These are phyloP conservation scores for Pisolithus sp. DNA, from an alignment of 768 basidiomycete genomes.

Conservation along the genomic window DNA sequence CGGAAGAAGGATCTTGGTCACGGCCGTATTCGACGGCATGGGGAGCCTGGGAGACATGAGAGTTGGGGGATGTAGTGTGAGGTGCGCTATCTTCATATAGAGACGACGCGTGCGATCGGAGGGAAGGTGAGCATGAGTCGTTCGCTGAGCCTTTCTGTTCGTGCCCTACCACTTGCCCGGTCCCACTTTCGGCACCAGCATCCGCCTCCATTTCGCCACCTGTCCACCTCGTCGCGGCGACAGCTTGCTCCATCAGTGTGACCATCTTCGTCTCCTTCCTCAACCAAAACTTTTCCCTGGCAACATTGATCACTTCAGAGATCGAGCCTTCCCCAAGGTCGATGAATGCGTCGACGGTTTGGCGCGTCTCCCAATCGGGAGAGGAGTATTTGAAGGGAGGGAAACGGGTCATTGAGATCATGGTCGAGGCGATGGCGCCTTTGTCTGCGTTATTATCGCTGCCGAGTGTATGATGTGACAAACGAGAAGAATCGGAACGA, in stretches of 20 bases:
- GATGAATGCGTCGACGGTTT: conserved; percentile 63
- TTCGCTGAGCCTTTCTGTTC: too few relatives aligned
- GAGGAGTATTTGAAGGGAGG: conserved; percentile 25
- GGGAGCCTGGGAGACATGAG: too few relatives aligned
- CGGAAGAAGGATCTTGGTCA: neutral
- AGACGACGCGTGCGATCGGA: conserved; percentile 24
- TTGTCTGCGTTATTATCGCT: too few relatives aligned
- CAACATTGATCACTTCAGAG: conserved; percentile 50
- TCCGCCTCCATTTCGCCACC: conserved; percentile 29
- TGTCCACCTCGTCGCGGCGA: conserved; percentile 50
- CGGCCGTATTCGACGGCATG: too few relatives aligned
- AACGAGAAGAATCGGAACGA: too few relatives aligned
- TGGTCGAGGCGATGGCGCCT: too few relatives aligned
- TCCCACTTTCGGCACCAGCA: neutral
- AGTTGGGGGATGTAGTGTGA: neutral
- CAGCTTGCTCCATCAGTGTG: conserved; percentile 60
- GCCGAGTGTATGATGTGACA: too few relatives aligned
- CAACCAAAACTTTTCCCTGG: conserved; percentile 70
- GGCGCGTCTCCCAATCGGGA: conserved; percentile 62
- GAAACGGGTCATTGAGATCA: conserved; percentile 6
- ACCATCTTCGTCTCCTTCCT: conserved; percentile 55
- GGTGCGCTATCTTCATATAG: conserved; percentile 24
- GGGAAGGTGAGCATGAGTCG: conserved; percentile 24
- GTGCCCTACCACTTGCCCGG: too few relatives aligned
- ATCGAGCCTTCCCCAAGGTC: conserved; percentile 69